These are phyloP conservation scores for Ajuga reptans DNA, from an alignment of 305 asterid genomes.

Conservation along the genomic window DNA sequence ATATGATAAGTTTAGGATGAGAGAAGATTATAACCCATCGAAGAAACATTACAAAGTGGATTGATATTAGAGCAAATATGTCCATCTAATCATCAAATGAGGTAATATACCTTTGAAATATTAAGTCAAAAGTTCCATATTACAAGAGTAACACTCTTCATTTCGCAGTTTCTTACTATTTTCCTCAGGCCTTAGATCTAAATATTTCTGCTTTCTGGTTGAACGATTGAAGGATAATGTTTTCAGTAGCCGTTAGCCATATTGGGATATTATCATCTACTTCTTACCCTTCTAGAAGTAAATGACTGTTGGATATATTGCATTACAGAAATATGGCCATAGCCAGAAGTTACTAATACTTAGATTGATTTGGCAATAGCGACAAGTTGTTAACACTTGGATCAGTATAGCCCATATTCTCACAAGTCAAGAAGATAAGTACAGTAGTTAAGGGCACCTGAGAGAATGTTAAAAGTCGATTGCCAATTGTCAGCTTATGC, in stretches of 20 bases:
- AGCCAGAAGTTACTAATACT: not conserved
- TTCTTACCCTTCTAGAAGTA: not conserved
- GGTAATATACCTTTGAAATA: not conserved
- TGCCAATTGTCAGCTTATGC: not conserved
- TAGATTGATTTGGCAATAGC: not conserved
- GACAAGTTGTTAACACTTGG: too few species aligned
- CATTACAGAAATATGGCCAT: not conserved
- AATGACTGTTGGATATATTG: not conserved
- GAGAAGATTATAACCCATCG: slow-evolving; percentile 3
- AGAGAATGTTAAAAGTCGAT: not conserved
- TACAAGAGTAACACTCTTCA: not conserved
- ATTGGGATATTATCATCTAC: not conserved
- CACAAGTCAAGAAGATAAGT: not conserved
- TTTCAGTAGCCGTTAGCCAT: not conserved
- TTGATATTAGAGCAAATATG: slow-evolving; percentile 10
- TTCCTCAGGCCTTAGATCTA: not conserved
- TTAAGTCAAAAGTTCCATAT: not conserved
- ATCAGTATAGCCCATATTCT: not conserved
- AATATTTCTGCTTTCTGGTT: not conserved
- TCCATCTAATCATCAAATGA: not conserved
- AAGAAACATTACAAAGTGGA: not conserved
- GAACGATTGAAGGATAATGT: not conserved
- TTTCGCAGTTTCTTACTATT: not conserved
- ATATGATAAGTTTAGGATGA: not conserved
- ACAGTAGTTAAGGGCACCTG: slow-evolving; percentile 3